Percentiles rank a stretch among this genome's conserved stretches.
Conservation (phyloP, 2,329 filamentous ascomycete species). For the Cladosporium sp. region DNA sequence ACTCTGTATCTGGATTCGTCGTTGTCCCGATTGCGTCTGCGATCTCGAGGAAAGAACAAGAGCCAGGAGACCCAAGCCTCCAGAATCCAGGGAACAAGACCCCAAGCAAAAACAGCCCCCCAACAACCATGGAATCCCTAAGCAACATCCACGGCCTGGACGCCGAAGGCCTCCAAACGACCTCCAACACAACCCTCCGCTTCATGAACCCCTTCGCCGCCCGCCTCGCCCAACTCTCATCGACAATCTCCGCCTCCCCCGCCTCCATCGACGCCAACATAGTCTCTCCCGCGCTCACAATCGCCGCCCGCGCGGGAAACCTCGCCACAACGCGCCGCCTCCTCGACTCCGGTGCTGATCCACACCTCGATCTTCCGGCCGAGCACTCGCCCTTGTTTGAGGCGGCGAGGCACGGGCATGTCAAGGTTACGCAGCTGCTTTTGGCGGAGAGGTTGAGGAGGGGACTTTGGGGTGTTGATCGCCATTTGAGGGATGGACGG, state of each 20-base stretch:
- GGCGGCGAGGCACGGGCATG: slow-evolving; percentile 2
- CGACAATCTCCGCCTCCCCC: neutral
- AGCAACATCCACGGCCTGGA: neutral
- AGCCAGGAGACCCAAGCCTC: too few relatives aligned
- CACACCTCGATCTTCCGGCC: slow-evolving; percentile 3
- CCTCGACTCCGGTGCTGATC: slow-evolving; percentile 1
- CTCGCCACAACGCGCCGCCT: neutral
- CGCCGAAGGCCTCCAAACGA: slow-evolving; percentile 1
- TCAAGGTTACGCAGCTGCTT: slow-evolving; percentile 7
- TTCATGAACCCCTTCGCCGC: slow-evolving; percentile 6
- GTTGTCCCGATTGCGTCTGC: too few relatives aligned
- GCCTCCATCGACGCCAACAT: neutral
- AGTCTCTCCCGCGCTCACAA: slow-evolving; percentile 3
- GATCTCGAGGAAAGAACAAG: too few relatives aligned
- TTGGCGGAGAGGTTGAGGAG: slow-evolving; percentile 6
- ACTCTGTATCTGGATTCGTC: too few relatives aligned
- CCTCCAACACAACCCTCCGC: neutral
- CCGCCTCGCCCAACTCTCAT: neutral
- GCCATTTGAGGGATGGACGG: slow-evolving; percentile 3
- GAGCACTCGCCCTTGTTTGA: slow-evolving; percentile 5
- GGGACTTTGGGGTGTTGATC: slow-evolving; percentile 7
- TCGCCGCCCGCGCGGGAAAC: slow-evolving; percentile 2
- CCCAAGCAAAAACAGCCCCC: neutral
- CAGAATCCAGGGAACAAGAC: neutral
- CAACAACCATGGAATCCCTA: slow-evolving; percentile 2